Conservation (phyloP, 768 basidiomycete genomes). For the Leccinum sublutescens region DNA sequence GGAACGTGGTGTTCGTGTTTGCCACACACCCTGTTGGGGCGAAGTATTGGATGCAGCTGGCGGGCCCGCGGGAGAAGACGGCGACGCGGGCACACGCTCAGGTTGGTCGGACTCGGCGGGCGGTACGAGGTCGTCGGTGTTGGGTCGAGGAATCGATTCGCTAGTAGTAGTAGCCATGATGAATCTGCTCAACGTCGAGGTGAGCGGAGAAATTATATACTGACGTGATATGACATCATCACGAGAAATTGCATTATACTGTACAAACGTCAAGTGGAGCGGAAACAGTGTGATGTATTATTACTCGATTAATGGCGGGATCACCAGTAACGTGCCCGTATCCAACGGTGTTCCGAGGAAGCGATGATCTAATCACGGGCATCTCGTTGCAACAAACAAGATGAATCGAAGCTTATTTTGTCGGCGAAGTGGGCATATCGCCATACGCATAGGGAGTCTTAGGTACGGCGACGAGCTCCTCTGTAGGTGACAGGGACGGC, state of each 20-base stretch:
- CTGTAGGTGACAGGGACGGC: constrained; percentile 22
- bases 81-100: not conserved
- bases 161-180: constrained; percentile 6
- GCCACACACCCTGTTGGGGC: constrained; percentile 34
- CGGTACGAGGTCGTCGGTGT: not conserved
- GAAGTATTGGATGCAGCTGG: constrained; percentile 29
- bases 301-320: not conserved
- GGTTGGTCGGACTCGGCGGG: constrained; percentile 4
- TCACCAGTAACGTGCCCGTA: not conserved
- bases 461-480: constrained; percentile 19
- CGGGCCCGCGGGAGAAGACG: constrained; percentile 27
- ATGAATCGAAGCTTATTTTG: not conserved
- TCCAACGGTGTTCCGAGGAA: not conserved
- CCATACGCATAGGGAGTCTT: constrained; percentile 7
- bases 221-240: constrained; percentile 27
- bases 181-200: not conserved
- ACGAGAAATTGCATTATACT: not conserved
- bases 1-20: not conserved
- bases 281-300: not conserved
- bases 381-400: not conserved
- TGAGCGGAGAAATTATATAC: constrained; percentile 1
- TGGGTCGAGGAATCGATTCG: constrained; percentile 1
- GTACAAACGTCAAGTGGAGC: not conserved
- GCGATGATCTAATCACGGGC: not conserved
- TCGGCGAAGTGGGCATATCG: not conserved